Evolutionary conservation across 208 protist species (phyloP), one percentile per base, ranked within the genome.

Genomic region (Strigomonas oncopelti): DNA sequence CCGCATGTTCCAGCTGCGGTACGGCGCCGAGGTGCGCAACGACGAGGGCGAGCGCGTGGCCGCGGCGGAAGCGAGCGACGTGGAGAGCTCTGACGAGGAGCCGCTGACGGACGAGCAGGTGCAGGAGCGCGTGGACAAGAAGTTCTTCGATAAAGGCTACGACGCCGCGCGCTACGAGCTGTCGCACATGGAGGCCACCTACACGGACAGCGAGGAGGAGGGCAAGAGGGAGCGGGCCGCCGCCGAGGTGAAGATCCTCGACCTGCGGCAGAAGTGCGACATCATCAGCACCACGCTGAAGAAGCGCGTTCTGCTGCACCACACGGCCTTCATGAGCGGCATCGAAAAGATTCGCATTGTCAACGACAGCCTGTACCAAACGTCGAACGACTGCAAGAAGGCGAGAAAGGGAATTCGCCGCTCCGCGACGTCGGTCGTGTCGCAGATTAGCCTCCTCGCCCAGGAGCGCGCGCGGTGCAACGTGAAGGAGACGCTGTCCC

Each of bases 371-470:
- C 78, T 95, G 1, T 71, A 92, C 34, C 77, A 85, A 58, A 91
- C 90, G 29, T 92, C 87, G 7, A 92, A 84, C 60, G 87, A 92
- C 61, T 92, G 90, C 69, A 95, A 90, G 51, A 91, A 93, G 65
- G 74, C 82, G 0, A 78, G 90, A 16, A 75, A 72, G 32, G 78
- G 78, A 11, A 78, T 95, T 38, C 83, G 86, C 22, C 84, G 72
- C 56, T 80, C 79, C 14, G 92, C 91, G 61, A 76, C 78, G 45
- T 57, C 52, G 0, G 81, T 82, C 11, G 80, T 75, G 48, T 74
- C 78, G 48, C 81, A 85, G 69, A 70, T 95, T 14, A 62, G 64
- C 13, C 65, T 95, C 64, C 62, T 92, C 25, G 77, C 77, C 5
- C 75, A 82, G 69, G 72, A 85, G 53, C 84, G 90, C 42, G 69